Base-by-base conservation (phyloP, 225 moss, liverwort and hornwort genomes). In the Neckera pumila region DNA sequence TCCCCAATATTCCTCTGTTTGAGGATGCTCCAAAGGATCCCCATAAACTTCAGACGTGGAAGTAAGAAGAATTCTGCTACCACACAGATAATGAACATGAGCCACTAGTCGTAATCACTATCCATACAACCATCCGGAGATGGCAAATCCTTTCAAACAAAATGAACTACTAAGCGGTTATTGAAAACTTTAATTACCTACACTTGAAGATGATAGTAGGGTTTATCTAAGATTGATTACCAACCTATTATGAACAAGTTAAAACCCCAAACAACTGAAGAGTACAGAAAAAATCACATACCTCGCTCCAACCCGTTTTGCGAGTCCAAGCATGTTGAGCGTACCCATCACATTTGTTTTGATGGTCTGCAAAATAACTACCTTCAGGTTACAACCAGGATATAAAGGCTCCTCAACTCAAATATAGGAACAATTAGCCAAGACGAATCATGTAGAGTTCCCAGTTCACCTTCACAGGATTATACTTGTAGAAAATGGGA, bases 311-410 rank as follows among this genome's bases (percentile, higher is more conserved):
- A 99, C 98, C 87, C 98, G 97, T 91, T 98, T 99, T 54, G 98
- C 98, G 75, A 99, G 92, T 90, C 98, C 98, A 88, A 99, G 96
- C 97, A 99, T 96, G 83, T 99, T 99, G 89, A 97, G 92, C 36
- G 98, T 99, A 73, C 98, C 98, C 95, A 99, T 96, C 60, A 99
- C 96, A 87, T 99, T 99, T 76, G 98, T 97, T 89, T 99, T 99
- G 89, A 99, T 97, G 49, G 98, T 99, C 97, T 97, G 95, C 81
- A 78, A 92, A 79, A 80, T 14, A 78, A 36, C 40, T 38, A 43
- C 53, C 51, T 73, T 86, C 85, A 88, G 72, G 19, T 64, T 43
- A 86, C 62, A 64, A 78, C 51, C 51, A 38, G 26, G 47, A 57
- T 62, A 61, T 23, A 51, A 63, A 76, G 28, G 18, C 42, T 72